phyloP scores from a whole-genome alignment of 495 filamentous ascomycete species.

The Bacidia gigantensis region DNA sequence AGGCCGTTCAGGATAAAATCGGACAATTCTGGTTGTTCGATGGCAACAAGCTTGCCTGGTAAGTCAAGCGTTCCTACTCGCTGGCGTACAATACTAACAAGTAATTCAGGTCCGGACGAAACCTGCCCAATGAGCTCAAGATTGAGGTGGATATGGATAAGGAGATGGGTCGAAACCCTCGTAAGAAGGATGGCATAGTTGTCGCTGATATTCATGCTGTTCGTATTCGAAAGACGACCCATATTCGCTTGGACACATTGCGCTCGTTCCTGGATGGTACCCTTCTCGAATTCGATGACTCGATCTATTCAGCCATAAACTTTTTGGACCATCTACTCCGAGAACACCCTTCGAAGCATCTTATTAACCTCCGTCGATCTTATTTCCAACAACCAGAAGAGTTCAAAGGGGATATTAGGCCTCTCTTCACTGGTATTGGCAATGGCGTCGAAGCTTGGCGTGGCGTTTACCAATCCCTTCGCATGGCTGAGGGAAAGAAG shows the following conservation, averaged over 20 bases:
- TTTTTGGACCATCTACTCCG: conserved; percentile 85
- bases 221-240: conserved; percentile 39
- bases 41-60: conserved; percentile 68
- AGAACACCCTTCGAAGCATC: conserved; percentile 50
- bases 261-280: conserved; percentile 47
- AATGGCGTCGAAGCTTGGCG: conserved; percentile 64
- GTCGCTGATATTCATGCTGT: conserved; percentile 40
- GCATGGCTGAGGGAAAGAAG: conserved; percentile 44
- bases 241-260: conserved; percentile 51
- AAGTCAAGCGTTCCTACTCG: conserved; percentile 23
- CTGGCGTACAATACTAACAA: conserved; percentile 16
- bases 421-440: conserved; percentile 23
- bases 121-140: conserved; percentile 25
- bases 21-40: conserved; percentile 56
- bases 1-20: conserved; percentile 39
- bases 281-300: conserved; percentile 39
- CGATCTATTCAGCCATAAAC: conserved; percentile 66
- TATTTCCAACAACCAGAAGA: conserved; percentile 46
- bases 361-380: conserved; percentile 56
- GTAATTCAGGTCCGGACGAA: conserved; percentile 17
- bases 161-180: conserved; percentile 30
- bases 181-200: conserved; percentile 14
- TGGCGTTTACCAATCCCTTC: conserved; percentile 70
- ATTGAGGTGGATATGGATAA: conserved; percentile 52
- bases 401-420: no score